Evolutionary conservation across 208 protist species (phyloP).

Genomic region (Herpetomonas samuelpessoai): DNA sequence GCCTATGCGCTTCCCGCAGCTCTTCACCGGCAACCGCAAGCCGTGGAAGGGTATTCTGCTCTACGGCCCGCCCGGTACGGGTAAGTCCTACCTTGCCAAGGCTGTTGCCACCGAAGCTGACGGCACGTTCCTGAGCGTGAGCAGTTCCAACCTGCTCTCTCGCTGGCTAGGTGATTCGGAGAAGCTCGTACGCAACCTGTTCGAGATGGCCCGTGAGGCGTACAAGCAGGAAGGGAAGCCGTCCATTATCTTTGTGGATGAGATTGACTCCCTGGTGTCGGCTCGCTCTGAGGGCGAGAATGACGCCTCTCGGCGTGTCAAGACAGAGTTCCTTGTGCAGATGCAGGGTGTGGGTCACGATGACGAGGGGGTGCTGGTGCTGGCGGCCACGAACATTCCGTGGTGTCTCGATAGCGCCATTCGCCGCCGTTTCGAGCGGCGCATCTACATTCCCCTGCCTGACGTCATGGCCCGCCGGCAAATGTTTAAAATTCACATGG

Average conservation of each 20-base stretch:
- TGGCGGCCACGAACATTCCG: slow-evolving; percentile 92
- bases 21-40: slow-evolving; percentile 91
- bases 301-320: slow-evolving; percentile 95
- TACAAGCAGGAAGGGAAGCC: slow-evolving; percentile 79
- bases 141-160: slow-evolving; percentile 84
- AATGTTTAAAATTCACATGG: slow-evolving; percentile 97
- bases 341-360: slow-evolving; percentile 89
- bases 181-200: slow-evolving; percentile 93
- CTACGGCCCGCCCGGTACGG: slow-evolving; percentile 92
- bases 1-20: slow-evolving; percentile 88
- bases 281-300: slow-evolving; percentile 85
- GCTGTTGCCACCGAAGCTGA: slow-evolving; percentile 89
- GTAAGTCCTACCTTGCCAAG: slow-evolving; percentile 93
- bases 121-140: slow-evolving; percentile 93
- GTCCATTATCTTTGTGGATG: slow-evolving; percentile 94
- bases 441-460: slow-evolving; percentile 93
- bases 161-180: slow-evolving; percentile 94
- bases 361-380: slow-evolving; percentile 88
- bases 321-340: slow-evolving; percentile 99
- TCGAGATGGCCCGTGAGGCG: slow-evolving; percentile 88
- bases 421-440: slow-evolving; percentile 89
- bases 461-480: slow-evolving; percentile 76
- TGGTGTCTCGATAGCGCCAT: slow-evolving; percentile 91
- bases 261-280: slow-evolving; percentile 93
- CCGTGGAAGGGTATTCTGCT: slow-evolving; percentile 93